Evolutionary conservation across 2,329 filamentous ascomycete genomes (phyloP), one percentile per base, ranked within the genome.

Genomic region (Rutstroemia sydowiana): DNA sequence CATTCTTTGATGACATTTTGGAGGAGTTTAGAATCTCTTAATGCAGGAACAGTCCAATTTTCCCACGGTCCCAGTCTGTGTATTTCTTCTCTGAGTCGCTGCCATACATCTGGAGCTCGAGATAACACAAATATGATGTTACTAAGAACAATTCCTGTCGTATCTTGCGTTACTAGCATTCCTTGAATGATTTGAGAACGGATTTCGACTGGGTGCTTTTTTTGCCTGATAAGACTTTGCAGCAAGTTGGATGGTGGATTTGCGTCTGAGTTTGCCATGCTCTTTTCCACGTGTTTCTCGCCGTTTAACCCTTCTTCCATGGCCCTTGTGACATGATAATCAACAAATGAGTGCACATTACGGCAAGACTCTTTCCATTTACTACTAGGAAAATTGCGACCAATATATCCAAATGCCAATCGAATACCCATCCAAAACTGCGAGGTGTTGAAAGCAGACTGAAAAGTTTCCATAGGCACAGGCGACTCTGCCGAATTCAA

Each of bases 141-240:
- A 14, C 48, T 51, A 3, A 51, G 16, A 13, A 51, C 32, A 21
- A 51, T 46, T 3, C 32, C 32, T 9, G 48, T 51, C 34, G 48
- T 51, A 18, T 51, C 48, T 13, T 51, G 41, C 0, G 48, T 46
- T 1, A 40, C 48, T 9, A 51, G 18, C 32, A 46, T 51, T 7
- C 41, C 42, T 26, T 51, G 32, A 13, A 51, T 23, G 7, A 51
- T 46, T 23, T 51, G 42, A n/a, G 32, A 40, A 18, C 41, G 42
- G 5, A 51, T 51, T 11, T 51, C 48, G 0, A 7, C 9, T 6
- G 18, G 20, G 11, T 14, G 13, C 2, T 16, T 21, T 13, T 26
- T 26, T 14, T 20, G 31, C 16, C 13, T 13, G 2, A 30, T 11
- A 16, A 45, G 20, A 21, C 23, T 39, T 8, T 23, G 42, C 1